A percentile compares a stretch with the other conserved stretches of the same genome.
Conservation (phyloP, 2,329 filamentous ascomycete genomes). For the Cercospora nicotianae region DNA sequence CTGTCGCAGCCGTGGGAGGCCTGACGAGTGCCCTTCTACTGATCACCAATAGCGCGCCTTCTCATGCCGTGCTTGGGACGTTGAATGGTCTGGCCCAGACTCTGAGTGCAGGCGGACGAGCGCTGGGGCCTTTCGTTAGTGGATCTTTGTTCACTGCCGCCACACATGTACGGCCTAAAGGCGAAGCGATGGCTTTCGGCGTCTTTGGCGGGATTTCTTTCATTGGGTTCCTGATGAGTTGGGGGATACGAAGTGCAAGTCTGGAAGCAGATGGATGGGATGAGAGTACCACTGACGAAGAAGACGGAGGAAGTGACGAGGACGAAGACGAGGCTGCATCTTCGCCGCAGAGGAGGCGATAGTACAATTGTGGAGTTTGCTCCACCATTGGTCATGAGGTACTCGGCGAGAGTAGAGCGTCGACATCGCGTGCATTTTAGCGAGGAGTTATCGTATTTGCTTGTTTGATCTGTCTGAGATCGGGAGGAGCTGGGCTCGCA, state of each 20-base stretch:
- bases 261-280: constrained; percentile 61
- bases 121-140: constrained; percentile 83
- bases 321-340: constrained; percentile 17
- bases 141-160: constrained; percentile 83
- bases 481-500: neutral
- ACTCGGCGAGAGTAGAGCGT: neutral
- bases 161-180: constrained; percentile 70
- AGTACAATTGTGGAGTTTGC: neutral
- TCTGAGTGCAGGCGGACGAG: constrained; percentile 84
- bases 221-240: constrained; percentile 74
- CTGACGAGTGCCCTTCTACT: constrained; percentile 85
- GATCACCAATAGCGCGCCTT: constrained; percentile 90
- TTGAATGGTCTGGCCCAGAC: constrained; percentile 94
- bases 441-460: neutral
- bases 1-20: constrained; percentile 83
- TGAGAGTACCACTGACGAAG: constrained; percentile 47
- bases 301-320: constrained; percentile 35
- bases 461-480: neutral
- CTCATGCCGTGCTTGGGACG: constrained; percentile 80
- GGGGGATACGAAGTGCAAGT: constrained; percentile 68
- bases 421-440: neutral
- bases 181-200: constrained; percentile 82
- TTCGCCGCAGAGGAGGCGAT: constrained; percentile 11
- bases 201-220: constrained; percentile 82
- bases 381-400: neutral